Base-by-base conservation (phyloP, 176 grass and related monocot genomes). In the Eleusine indica region DNA sequence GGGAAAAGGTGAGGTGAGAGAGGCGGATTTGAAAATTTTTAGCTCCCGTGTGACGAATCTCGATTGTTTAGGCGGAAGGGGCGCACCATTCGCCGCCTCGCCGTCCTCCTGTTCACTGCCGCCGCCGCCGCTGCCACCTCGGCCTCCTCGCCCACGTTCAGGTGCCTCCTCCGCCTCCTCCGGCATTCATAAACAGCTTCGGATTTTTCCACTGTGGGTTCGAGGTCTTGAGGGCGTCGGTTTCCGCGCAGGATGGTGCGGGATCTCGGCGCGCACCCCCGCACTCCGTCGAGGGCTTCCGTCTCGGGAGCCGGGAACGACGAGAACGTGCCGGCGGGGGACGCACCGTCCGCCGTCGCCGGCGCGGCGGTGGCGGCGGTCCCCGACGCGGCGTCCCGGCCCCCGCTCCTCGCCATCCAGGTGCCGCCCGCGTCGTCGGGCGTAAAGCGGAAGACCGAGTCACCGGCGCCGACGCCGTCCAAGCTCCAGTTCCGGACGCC, bases 401-500 rank as follows among this genome's bases (percentile, higher is more conserved):
- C 88, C 4, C 88, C 88, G 1, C 88, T 87, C 22, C 75, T 90
- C 62, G 62, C 84, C 43, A 90, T 90, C 75, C 88, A 90, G 80
- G 84, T 53, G 18, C 32, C 75, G 28, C 56, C 56, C 19, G 56
- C 56, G 19, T 18, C 74, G 39, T 86, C 79, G 3, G 84, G 88
- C 1, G 13, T 90, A 62, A 95, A 87, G 83, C 82, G 93, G 82
- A 98, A 98, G 86, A 17, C 85, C 8, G 96, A 95, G 62, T 76
- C 88, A 17, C 62, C 79, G 39, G 80, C 79, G 44, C 90, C 87
- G 18, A 91, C 89, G 53, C 91, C 91, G 11, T 93, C 91, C 21
- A 94, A 85, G 70, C 62, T 80, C 64, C 82, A 76, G 53, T 92
- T 98, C 76, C 89, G 87, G 72, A 98, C 96, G 1, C 96, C 96